Base-by-base conservation (phyloP, 1,284 basidiomycete species). In the Puccinia sorghi region DNA sequence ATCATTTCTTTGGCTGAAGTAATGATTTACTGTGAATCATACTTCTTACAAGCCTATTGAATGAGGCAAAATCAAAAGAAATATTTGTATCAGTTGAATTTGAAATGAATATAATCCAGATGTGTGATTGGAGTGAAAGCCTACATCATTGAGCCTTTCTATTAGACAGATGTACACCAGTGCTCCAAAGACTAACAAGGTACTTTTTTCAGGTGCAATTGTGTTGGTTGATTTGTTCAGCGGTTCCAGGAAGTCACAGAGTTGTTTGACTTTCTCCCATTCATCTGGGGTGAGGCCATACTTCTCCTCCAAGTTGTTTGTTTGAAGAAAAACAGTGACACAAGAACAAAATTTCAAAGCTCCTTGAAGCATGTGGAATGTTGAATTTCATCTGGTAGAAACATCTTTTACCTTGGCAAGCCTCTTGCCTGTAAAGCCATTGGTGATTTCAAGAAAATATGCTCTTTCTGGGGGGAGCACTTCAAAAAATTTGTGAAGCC, bases 251-350 rank as follows among this genome's bases (percentile, higher is more conserved):
- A 50, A 67, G 9, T 50, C 11, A 11, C 64, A 67, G 25, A 67
- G 64, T 20, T 67, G 64, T 17, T 67, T 15, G 1, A 67, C 0
- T 67, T 67, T 67, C 1, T 15, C 2, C 64, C 64, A 67, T 67
- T 67, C 46, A 22, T 25, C 12, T 13, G 22, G 64, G 2, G 15
- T 3, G 43, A 67, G 64, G 25, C n/a, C 22, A 17, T 48, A 67
- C n/a, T 67, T 46, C 11, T 25, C 13, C 15, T 43, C 20, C 27
- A 37, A 6, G 22, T 46, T 27, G 64, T 67, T 11, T 6, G n/a
- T 48, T 27, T 67, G 5, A n/a, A 43, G 32, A 22, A 67, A 67
- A 3, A 27, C n/a, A 4, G 43, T 48, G 25, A 67, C 50, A 22
- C 22, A 52, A 13, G 25, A 0, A 22, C n/a, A 3, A 32, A 67